These are phyloP conservation scores for Alloascoidea africana DNA, from an alignment of 805 yeast species.

Conservation along the genomic window DNA sequence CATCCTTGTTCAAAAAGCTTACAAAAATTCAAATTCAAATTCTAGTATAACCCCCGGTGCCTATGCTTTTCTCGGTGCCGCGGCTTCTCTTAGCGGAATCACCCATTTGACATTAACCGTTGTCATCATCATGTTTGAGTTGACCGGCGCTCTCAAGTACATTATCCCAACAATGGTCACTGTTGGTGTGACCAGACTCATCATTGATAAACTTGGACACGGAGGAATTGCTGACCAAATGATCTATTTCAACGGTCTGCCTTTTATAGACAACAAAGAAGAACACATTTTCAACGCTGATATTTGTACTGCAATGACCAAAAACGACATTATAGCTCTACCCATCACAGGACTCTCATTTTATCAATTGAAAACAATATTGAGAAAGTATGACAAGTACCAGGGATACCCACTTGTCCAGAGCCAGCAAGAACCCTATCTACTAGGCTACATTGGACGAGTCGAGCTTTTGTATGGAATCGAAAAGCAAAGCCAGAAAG, in stretches of 20 bases:
- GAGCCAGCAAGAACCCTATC: conserved; percentile 8
- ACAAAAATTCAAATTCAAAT: conserved; percentile 14
- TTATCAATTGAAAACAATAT: conserved; percentile 10
- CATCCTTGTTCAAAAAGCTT: conserved; percentile 40
- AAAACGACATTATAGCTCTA: conserved; percentile 8
- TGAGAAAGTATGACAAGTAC: conserved; percentile 9
- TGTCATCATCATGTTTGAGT: conserved; percentile 88
- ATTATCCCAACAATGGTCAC: conserved; percentile 94
- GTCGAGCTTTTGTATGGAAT: conserved; percentile 12
- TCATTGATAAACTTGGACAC: conserved; percentile 63
- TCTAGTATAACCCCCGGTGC: conserved; percentile 75
- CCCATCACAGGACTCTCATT: conserved; percentile 10
- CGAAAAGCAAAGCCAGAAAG: conserved; percentile 1
- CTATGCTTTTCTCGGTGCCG: conserved; percentile 93
- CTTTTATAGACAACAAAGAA: conserved; percentile 58
- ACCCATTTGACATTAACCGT: conserved; percentile 88
- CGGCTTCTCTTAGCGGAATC: conserved; percentile 87
- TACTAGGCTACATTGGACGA: conserved; percentile 19
- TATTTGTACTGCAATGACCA: conserved; percentile 51
- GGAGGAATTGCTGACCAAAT: conserved; percentile 95
- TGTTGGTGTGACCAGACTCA: conserved; percentile 71
- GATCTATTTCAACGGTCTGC: conserved; percentile 79
- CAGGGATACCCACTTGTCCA: conserved; percentile 23
- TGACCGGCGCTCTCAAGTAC: conserved; percentile 88
- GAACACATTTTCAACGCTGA: conserved; percentile 40